Conservation (phyloP, 192 early-diverging fungal genomes). For the Chytriomyces confervae region DNA sequence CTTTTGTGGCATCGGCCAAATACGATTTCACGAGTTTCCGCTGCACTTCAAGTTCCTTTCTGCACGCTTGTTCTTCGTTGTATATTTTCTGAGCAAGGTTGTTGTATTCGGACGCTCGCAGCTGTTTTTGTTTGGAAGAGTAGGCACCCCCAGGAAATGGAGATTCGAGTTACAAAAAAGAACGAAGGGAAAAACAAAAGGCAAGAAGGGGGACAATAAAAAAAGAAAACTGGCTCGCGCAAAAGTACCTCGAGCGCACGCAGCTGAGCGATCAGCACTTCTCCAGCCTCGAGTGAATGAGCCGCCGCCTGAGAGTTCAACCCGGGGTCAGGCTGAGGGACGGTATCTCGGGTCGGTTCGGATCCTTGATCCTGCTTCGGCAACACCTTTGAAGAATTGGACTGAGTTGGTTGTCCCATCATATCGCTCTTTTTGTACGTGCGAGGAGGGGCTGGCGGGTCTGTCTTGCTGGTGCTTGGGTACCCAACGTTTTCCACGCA, state of each 20-base stretch:
- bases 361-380: no score
- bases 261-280: not conserved
- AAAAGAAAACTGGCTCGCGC: not conserved
- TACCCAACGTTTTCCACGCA: no score
- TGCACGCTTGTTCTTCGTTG: slow-evolving; percentile 41
- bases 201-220: not conserved
- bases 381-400: no score
- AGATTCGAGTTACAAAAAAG: not conserved
- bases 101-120: slow-evolving; percentile 41
- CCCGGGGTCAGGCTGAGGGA: no score
- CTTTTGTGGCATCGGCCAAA: not conserved
- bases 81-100: slow-evolving; percentile 45
- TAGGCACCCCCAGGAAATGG: not conserved
- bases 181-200: no score
- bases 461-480: no score
- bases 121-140: slow-evolving; percentile 25
- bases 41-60: slow-evolving; percentile 38
- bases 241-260: not conserved
- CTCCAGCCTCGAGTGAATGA: not conserved
- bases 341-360: no score
- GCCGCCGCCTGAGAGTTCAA: not conserved
- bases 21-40: slow-evolving; percentile 22
- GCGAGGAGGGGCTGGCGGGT: no score
- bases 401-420: no score
- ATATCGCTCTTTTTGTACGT: no score